Evolutionary conservation across 1,284 basidiomycete genomes (phyloP), one percentile per base, ranked within the genome.

Genomic region (Sutorius eximius): DNA sequence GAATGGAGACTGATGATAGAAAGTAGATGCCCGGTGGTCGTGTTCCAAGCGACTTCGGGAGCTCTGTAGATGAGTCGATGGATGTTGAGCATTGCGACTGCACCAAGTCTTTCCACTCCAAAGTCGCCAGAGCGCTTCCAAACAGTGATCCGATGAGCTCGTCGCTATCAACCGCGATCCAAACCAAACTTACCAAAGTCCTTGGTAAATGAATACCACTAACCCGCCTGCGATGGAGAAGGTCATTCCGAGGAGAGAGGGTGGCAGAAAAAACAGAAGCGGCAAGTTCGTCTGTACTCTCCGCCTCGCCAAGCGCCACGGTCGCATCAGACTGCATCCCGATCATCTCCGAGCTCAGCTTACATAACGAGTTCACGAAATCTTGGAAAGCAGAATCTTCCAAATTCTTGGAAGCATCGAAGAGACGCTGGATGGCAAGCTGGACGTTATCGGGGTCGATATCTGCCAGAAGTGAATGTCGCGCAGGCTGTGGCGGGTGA

Each of bases 281-380:
- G n/a, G 53, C 20, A 22, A 77, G 57, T 36, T 79, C 79, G 18
- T 83, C 63, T n/a, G 71, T 71, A 40, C 70, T 72, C 40, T 81
- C 78, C 20, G 65, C 62, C 20, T 72, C 75, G 46, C 53, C 57
- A 64, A 61, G 36, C 65, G 59, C 18, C 63, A 63, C 30, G 68
- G 71, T 48, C 53, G 63, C 66, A 47, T 79, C 79, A 3, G 81
- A 80, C 68, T 91, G 86, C 83, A 95, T 86, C 32, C 89, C 87
- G 33, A 95, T 84, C 92, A 96, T 95, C 69, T 93, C 91, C 7
- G 83, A 81, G 67, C 92, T 95, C 24, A 98, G 75, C 61, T 82
- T 86, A 68, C 93, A 96, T 45, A 98, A 73, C 0, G 95, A 89
- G 20, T 80, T 79, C 29, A 95, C 77, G 61, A 98, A 98, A 59